These are phyloP conservation scores for Parachaetomium inaequale DNA, from an alignment of 495 filamentous ascomycete species.

Conservation along the genomic window DNA sequence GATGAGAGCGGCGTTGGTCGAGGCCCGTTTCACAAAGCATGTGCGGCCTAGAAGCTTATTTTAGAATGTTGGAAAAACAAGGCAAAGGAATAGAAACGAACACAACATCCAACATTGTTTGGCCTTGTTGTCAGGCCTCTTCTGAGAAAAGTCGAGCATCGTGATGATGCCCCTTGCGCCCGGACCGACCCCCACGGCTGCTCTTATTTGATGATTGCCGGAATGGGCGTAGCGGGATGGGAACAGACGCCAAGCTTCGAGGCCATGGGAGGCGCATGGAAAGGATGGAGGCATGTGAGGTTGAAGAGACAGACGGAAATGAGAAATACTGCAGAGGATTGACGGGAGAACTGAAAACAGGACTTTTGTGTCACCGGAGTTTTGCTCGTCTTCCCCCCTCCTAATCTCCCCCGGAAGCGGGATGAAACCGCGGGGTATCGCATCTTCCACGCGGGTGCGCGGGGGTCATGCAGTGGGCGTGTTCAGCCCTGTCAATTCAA, in stretches of 20 bases:
- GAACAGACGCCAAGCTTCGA: background rate
- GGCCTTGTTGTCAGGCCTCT: background rate
- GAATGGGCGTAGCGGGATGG: background rate
- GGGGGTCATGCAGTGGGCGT: background rate
- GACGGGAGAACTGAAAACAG: background rate
- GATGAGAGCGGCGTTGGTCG: background rate
- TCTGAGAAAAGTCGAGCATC: background rate
- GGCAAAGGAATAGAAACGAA: background rate
- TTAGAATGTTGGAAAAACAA: background rate
- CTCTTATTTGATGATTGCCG: background rate
- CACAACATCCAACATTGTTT: background rate
- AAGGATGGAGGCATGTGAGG: background rate
- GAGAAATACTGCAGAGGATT: background rate
- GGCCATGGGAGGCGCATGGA: background rate
- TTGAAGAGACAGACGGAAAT: background rate
- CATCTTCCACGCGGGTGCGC: background rate
- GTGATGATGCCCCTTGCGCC: too few species aligned
- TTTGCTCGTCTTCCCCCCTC: background rate
- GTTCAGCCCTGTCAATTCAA: constrained; percentile 1
- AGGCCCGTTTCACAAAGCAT: background rate
- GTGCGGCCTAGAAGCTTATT: background rate
- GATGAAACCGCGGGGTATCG: constrained; percentile 9
- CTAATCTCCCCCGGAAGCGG: background rate
- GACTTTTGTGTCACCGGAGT: background rate
- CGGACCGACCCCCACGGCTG: background rate